Evolutionary conservation across 306 rosid species (phyloP).

Genomic region (Glycine tomentella): DNA sequence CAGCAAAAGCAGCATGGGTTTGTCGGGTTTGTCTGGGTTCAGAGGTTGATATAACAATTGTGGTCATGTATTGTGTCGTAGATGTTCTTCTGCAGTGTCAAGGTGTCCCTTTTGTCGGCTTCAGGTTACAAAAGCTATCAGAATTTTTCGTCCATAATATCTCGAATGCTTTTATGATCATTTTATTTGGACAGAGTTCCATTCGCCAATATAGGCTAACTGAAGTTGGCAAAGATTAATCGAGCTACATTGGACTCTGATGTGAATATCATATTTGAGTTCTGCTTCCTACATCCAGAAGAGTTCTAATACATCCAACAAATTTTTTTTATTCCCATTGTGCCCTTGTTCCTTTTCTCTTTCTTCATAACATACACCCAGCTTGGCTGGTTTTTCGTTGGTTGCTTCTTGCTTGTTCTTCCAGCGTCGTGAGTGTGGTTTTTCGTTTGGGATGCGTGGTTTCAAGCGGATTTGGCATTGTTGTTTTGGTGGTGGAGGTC

Average conservation of each 20-base stretch:
- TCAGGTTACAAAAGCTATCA: too few species aligned
- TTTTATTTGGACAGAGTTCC: slow-evolving; percentile 31
- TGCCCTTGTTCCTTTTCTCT: too few species aligned
- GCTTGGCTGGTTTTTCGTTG: too few species aligned
- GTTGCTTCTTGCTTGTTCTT: too few species aligned
- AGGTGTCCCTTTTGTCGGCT: slow-evolving; percentile 96
- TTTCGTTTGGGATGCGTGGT: too few species aligned
- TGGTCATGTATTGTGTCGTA: slow-evolving; percentile 95
- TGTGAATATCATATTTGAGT: neutral
- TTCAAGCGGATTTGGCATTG: too few species aligned
- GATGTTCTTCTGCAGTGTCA: slow-evolving; percentile 90
- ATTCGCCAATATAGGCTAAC: slow-evolving; percentile 12
- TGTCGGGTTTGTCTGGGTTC: slow-evolving; percentile 89
- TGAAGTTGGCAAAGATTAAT: neutral
- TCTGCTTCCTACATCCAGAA: too few species aligned
- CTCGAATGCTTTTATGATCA: slow-evolving; percentile 23
- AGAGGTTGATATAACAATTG: slow-evolving; percentile 87
- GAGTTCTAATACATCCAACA: too few species aligned
- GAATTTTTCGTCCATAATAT: slow-evolving; percentile 80
- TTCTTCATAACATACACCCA: too few species aligned
- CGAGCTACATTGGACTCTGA: slow-evolving; percentile 8
- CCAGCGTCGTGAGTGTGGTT: too few species aligned
- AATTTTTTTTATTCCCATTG: too few species aligned
- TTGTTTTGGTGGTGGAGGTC: too few species aligned
- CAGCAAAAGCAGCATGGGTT: slow-evolving; percentile 92